These are phyloP conservation scores for Sarcodon aspratus DNA, from an alignment of 768 basidiomycete genomes.

Conservation along the genomic window DNA sequence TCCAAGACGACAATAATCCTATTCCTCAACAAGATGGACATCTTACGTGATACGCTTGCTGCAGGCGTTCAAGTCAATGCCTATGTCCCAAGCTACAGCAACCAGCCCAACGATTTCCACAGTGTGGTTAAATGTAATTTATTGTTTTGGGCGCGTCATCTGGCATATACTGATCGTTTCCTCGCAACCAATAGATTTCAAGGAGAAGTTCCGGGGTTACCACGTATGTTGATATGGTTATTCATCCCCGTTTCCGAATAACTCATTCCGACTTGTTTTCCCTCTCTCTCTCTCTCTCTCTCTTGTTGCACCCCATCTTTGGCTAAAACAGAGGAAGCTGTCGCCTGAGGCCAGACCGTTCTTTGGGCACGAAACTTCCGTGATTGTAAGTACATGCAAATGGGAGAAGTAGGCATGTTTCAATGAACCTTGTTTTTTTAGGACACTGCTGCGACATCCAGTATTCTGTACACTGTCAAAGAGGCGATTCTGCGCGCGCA, in stretches of 20 bases:
- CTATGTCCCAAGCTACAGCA: slow-evolving; percentile 53
- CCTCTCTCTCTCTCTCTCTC: background rate
- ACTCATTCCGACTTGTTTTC: slow-evolving; percentile 2
- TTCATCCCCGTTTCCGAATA: background rate
- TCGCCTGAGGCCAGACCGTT: slow-evolving; percentile 50
- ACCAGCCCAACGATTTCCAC: slow-evolving; percentile 43
- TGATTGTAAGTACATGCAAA: slow-evolving; percentile 36
- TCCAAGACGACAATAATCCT: slow-evolving; percentile 53
- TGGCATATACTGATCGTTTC: background rate
- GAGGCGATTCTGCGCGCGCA: slow-evolving; percentile 27
- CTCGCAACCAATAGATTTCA: slow-evolving; percentile 37
- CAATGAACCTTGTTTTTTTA: slow-evolving; percentile 5
- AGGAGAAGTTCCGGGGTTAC: slow-evolving; percentile 52
- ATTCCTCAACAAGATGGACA: slow-evolving; percentile 72
- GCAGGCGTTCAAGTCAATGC: slow-evolving; percentile 43
- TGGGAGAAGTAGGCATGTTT: background rate
- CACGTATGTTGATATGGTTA: slow-evolving; percentile 30
- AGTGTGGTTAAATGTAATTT: slow-evolving; percentile 54
- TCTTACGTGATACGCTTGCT: slow-evolving; percentile 41
- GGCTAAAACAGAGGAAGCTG: slow-evolving; percentile 47
- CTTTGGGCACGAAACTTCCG: slow-evolving; percentile 61
- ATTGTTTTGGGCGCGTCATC: background rate
- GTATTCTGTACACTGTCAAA: slow-evolving; percentile 28
- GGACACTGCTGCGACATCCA: slow-evolving; percentile 27
- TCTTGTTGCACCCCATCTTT: no score